These are phyloP conservation scores for Beauveria caledonica DNA, from an alignment of 2,329 filamentous ascomycete species.

Conservation along the genomic window DNA sequence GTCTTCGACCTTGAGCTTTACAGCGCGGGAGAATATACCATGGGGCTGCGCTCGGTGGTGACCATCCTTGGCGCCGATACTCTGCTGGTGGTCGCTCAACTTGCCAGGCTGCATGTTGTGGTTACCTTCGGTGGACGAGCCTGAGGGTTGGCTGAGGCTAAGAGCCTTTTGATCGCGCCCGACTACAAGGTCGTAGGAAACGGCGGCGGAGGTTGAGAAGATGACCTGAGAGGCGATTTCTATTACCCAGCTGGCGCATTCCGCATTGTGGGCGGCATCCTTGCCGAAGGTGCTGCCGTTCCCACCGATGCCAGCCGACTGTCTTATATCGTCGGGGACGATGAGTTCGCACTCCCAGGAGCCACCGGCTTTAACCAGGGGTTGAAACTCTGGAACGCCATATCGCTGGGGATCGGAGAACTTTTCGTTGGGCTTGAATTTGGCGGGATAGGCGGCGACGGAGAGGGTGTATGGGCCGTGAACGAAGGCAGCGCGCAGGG, in stretches of 20 bases:
- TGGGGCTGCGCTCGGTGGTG: slow-evolving; percentile 55
- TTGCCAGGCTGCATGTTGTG: slow-evolving; percentile 57
- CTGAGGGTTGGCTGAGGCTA: slow-evolving; percentile 47
- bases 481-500: slow-evolving; percentile 87
- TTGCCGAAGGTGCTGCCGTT: slow-evolving; percentile 37
- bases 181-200: slow-evolving; percentile 80
- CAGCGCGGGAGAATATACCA: slow-evolving; percentile 77
- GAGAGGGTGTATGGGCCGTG: slow-evolving; percentile 92
- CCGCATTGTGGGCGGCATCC: slow-evolving; percentile 35
- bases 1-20: slow-evolving; percentile 75
- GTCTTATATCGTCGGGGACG: slow-evolving; percentile 70
- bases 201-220: slow-evolving; percentile 81
- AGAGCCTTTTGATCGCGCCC: slow-evolving; percentile 80
- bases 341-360: slow-evolving; percentile 73
- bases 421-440: slow-evolving; percentile 75
- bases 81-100: slow-evolving; percentile 68
- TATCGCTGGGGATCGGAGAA: slow-evolving; percentile 60
- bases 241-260: slow-evolving; percentile 74
- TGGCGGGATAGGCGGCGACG: slow-evolving; percentile 74
- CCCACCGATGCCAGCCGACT: slow-evolving; percentile 45
- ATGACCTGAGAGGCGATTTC: slow-evolving; percentile 90
- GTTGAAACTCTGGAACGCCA: slow-evolving; percentile 85
- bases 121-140: slow-evolving; percentile 36
- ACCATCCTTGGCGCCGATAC: slow-evolving; percentile 45
- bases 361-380: slow-evolving; percentile 90